These are phyloP conservation scores for Mucor ambiguus DNA, from an alignment of 371 early-diverging fungal genomes.

Conservation along the genomic window DNA sequence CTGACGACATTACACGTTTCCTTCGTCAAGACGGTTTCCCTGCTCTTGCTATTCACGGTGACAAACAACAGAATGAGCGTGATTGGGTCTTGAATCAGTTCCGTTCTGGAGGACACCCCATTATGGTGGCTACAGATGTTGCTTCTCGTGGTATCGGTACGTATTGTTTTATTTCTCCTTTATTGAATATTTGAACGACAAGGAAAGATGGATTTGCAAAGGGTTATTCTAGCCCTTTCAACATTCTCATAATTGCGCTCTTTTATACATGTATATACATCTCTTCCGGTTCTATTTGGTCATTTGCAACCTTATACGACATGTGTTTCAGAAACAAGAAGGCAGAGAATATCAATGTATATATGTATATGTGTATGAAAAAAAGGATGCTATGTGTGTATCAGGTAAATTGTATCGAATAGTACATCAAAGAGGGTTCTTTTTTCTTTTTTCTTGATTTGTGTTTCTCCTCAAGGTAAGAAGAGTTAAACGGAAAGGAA, in stretches of 20 bases:
- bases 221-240: not conserved
- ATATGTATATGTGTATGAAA: not conserved
- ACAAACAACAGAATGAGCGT: conserved; percentile 98
- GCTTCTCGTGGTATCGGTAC: conserved; percentile 99
- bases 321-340: not conserved
- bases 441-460: not conserved
- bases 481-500: not conserved
- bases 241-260: conserved; percentile 13
- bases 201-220: conserved; percentile 7
- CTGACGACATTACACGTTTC: conserved; percentile 93
- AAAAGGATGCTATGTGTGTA: conserved; percentile 1
- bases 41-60: conserved; percentile 99
- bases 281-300: conserved; percentile 6
- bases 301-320: conserved; percentile 1
- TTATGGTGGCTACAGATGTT: conserved; percentile 99
- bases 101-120: conserved; percentile 85
- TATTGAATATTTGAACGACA: conserved; percentile 2
- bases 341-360: not conserved
- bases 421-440: conserved; percentile 1
- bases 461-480: conserved; percentile 5
- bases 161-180: conserved; percentile 10
- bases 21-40: conserved; percentile 95
- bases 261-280: not conserved
- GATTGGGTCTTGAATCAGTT: conserved; percentile 97
- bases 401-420: conserved; percentile 6